Percentiles rank a stretch among this genome's conserved stretches.
These are phyloP conservation scores for Saccharomyces kudriavzevii DNA, from an alignment of 805 yeast genomes.

Conservation along the genomic window DNA sequence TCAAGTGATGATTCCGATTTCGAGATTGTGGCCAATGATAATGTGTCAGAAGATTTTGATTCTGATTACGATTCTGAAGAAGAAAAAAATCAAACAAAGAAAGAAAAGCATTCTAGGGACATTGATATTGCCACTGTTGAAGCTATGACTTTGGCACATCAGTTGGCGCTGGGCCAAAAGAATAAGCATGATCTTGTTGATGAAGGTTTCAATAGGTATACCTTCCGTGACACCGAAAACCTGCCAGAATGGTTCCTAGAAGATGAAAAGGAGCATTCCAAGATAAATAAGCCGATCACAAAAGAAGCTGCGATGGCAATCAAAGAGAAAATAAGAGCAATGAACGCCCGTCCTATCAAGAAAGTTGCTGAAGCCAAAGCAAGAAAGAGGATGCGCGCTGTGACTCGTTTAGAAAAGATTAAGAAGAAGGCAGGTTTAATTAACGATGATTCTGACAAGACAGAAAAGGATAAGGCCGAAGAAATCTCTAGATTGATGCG, in stretches of 20 bases:
- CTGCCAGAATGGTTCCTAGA: constrained; percentile 96
- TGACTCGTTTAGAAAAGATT: constrained; percentile 74
- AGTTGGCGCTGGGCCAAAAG: constrained; percentile 82
- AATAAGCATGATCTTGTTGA: constrained; percentile 78
- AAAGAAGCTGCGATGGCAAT: constrained; percentile 83
- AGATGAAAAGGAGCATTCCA: constrained; percentile 82
- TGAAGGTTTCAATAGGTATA: constrained; percentile 85
- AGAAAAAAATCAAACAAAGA: constrained; percentile 38
- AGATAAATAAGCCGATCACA: constrained; percentile 83
- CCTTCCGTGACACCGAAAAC: constrained; percentile 85
- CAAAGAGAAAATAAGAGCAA: constrained; percentile 63
- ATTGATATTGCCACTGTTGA: constrained; percentile 86
- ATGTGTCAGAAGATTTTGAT: constrained; percentile 28
- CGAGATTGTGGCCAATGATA: constrained; percentile 38
- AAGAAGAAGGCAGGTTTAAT: constrained; percentile 89
- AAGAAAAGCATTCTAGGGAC: constrained; percentile 46
- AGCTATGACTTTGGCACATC: constrained; percentile 97
- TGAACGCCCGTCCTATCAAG: constrained; percentile 96
- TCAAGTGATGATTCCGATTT: constrained; percentile 29
- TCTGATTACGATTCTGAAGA: constrained; percentile 47
- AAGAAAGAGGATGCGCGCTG: constrained; percentile 89
- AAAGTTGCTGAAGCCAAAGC: constrained; percentile 98
- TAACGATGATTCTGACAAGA: constrained; percentile 76
- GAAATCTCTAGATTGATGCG: constrained; percentile 83
- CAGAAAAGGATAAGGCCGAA: constrained; percentile 91